Conservation (phyloP, 1,284 basidiomycete species). For the Earliella scabrosa region DNA sequence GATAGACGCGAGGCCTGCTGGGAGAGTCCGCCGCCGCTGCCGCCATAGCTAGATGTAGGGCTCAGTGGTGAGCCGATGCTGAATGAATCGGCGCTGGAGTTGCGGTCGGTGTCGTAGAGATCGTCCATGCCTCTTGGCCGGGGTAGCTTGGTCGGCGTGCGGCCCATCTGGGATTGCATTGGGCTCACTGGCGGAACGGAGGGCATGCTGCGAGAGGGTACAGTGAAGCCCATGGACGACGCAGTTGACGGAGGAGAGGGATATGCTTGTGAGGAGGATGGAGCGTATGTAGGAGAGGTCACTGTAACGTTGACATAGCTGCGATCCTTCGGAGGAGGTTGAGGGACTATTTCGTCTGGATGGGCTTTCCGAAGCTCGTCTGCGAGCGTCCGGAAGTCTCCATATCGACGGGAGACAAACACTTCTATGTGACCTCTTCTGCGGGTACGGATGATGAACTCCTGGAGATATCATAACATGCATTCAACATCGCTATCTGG, state of each 20-base stretch:
- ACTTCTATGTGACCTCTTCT: conserved; percentile 75
- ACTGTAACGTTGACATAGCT: conserved; percentile 55
- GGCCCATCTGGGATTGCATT: conserved; percentile 8
- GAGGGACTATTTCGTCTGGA: conserved; percentile 77
- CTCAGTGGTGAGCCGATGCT: conserved; percentile 24
- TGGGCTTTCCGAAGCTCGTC: conserved; percentile 87
- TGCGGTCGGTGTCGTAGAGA: conserved; percentile 26
- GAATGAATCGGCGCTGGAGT: conserved; percentile 31
- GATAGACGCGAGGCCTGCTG: conserved; percentile 56
- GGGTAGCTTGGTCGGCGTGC: conserved; percentile 4
- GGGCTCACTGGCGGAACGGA: conserved; percentile 17
- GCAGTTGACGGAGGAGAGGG: conserved; percentile 13
- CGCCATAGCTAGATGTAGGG: conserved; percentile 16
- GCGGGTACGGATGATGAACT: conserved; percentile 93
- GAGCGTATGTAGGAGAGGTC: conserved; percentile 37
- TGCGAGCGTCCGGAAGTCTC: conserved; percentile 89
- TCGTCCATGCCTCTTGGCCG: conserved; percentile 19
- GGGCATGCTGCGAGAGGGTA: conserved; percentile 5
- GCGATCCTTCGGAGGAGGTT: conserved; percentile 87
- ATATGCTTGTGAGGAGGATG: conserved; percentile 3
- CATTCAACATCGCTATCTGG: no score
- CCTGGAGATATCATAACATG: conserved; percentile 48
- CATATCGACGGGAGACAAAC: conserved; percentile 92
- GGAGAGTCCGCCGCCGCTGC: conserved; percentile 14
- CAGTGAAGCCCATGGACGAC: conserved; percentile 10